Evolutionary conservation across 78 protist species (phyloP).

Genomic region (slime mould (Dictyostelium discoideum)): dicty_2.7 NC_007089.4:5776001-5776500

Average conservation of each 20-base stretch:
- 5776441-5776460: too few species aligned
- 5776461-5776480: neutral
- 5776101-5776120: constrained; percentile 91
- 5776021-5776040: constrained; percentile 50
- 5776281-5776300: constrained; percentile 86
- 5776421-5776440: neutral
- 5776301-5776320: constrained; percentile 86
- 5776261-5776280: constrained; percentile 88
- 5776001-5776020: constrained; percentile 50
- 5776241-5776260: constrained; percentile 63
- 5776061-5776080: constrained; percentile 47
- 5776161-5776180: constrained; percentile 85
- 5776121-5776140: constrained; percentile 81
- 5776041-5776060: constrained; percentile 72
- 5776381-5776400: constrained; percentile 73
- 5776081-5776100: constrained; percentile 87
- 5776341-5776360: constrained; percentile 94
- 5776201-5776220: constrained; percentile 90
- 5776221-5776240: constrained; percentile 88
- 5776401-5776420: constrained; percentile 54
- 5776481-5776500: too few species aligned
- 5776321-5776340: constrained; percentile 91
- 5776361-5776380: constrained; percentile 85
- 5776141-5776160: constrained; percentile 86
- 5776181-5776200: constrained; percentile 81